Base-by-base conservation (phyloP, 2,329 filamentous ascomycete genomes). In the Hawksworthiomyces lignivorus region DNA sequence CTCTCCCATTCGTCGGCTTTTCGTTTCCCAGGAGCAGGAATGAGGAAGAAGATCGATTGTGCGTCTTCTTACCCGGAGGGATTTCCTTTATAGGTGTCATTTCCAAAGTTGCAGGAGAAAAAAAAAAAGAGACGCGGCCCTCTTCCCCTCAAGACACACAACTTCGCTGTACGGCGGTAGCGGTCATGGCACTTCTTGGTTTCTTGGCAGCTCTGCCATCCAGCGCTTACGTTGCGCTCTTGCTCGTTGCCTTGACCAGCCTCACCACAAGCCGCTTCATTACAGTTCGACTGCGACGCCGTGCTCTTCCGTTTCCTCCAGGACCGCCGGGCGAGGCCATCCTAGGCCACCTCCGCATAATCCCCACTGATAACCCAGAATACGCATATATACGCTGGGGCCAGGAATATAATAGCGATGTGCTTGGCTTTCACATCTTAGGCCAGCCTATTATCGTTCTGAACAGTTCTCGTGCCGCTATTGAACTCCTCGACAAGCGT, bases 401-500 rank as follows among this genome's bases (percentile, higher is more conserved):
- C 46, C 46, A 50, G 35, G 39, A 47, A 15, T 52, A 51, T 36
- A 46, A 46, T 27, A 50, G 56, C 43, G 48, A 62, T 17, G 44
- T 62, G 19, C 40, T 48, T 14, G 24, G 57, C 39, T 53, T 63
- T 43, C 59, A 58, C 43, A 54, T 62, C 30, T 52, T 62, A 18
- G 62, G 58, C 14, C 62, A 62, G 35, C 53, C 57, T 14, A 49
- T 67, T 37, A 47, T 68, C 18, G 55, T 65, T 14, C 50, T 69
- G 18, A 62, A 63, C 48, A 63, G 62, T 33, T 56, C 61, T 6
- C 54, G 62, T 34, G 59, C 62, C 4, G 67, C 68, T 18, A 49
- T 54, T 5, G 66, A 70, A n/a, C 54, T 72, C 5, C 56, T 72
- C 5, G 66, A 69, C 42, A 67, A 63, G 41, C 54, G 63, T 15